Evolutionary conservation across 129 eudicot genomes (phyloP).

Genomic region (Flaveria trinervia): DNA sequence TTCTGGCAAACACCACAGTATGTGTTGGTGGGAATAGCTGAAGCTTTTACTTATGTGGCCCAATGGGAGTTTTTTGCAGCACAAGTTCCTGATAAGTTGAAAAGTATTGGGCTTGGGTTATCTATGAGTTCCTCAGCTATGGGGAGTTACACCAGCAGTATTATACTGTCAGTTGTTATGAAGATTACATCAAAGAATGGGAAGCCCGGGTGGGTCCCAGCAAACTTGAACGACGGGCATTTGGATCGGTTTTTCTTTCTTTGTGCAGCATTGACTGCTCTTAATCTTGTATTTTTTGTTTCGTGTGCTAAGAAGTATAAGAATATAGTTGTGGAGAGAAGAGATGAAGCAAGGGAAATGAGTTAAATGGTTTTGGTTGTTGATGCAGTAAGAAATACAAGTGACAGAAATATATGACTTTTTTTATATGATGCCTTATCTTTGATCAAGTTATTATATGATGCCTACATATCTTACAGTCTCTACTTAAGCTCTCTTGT

Average conservation of each 20-base stretch:
- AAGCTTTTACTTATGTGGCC: conserved; percentile 62
- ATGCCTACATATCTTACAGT: no score
- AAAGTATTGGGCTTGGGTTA: conserved; percentile 65
- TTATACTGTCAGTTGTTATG: conserved; percentile 53
- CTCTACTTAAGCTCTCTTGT: no score
- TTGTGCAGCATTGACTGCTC: conserved; percentile 59
- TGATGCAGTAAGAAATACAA: conserved; percentile 33
- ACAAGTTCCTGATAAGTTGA: conserved; percentile 65
- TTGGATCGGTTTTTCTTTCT: conserved; percentile 62
- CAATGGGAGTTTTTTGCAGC: conserved; percentile 68
- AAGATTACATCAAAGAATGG: conserved; percentile 58
- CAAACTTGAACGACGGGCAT: conserved; percentile 62
- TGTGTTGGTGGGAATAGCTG: conserved; percentile 66
- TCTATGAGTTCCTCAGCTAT: conserved; percentile 67
- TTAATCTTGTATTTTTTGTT: conserved; percentile 52
- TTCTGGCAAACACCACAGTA: conserved; percentile 73
- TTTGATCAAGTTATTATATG: conserved; percentile 8
- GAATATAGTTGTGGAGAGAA: conserved; percentile 54
- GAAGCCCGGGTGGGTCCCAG: conserved; percentile 63
- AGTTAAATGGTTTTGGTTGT: conserved; percentile 20
- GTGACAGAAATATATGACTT: conserved; percentile 30
- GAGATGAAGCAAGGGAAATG: conserved; percentile 45
- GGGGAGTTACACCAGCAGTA: conserved; percentile 55
- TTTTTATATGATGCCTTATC: conserved; percentile 12
- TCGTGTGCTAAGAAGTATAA: conserved; percentile 63